A percentile compares a stretch with the other conserved stretches of the same genome.
Evolutionary conservation across 352 stramenopile genomes (phyloP).

Genomic region (Globisporangium sylvaticum): DNA sequence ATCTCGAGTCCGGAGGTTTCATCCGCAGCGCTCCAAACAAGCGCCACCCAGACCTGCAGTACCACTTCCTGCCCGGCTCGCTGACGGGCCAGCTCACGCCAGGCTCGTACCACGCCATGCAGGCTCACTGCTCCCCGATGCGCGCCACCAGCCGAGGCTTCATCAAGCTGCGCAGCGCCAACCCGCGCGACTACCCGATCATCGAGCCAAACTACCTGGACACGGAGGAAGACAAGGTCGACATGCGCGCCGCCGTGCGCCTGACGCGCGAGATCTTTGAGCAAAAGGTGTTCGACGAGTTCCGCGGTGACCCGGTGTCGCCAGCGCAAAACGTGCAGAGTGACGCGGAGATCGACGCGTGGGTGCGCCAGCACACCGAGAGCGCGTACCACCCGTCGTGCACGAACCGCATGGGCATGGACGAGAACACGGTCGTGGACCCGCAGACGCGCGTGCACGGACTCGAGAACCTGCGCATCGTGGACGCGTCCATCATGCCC

Average conservation of each 20-base stretch:
- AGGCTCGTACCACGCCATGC: constrained; percentile 69
- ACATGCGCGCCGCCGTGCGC: constrained; percentile 74
- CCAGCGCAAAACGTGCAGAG: constrained; percentile 54
- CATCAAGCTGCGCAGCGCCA: constrained; percentile 71
- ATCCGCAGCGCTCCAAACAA: constrained; percentile 78
- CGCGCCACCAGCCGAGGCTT: constrained; percentile 80
- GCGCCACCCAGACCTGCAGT: constrained; percentile 85
- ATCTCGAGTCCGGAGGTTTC: constrained; percentile 86
- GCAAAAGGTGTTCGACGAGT: constrained; percentile 81
- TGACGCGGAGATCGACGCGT: constrained; percentile 79
- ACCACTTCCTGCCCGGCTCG: constrained; percentile 87
- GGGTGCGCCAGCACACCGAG: constrained; percentile 79
- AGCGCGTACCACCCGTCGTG: constrained; percentile 89
- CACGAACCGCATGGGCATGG: constrained; percentile 86
- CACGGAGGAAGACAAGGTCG: constrained; percentile 69
- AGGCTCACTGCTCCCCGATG: constrained; percentile 87
- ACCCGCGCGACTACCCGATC: constrained; percentile 73
- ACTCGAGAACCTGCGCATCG: constrained; percentile 84
- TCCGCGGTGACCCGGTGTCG: constrained; percentile 76
- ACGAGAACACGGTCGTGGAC: constrained; percentile 88
- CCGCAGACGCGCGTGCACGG: constrained; percentile 82
- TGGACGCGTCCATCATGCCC: constrained; percentile 93
- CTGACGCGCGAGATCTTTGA: constrained; percentile 87
- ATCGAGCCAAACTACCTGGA: constrained; percentile 90
- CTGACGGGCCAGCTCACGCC: constrained; percentile 69